phyloP scores from a whole-genome alignment of 2,329 filamentous ascomycete genomes.

The Epichloe bromicola region DNA sequence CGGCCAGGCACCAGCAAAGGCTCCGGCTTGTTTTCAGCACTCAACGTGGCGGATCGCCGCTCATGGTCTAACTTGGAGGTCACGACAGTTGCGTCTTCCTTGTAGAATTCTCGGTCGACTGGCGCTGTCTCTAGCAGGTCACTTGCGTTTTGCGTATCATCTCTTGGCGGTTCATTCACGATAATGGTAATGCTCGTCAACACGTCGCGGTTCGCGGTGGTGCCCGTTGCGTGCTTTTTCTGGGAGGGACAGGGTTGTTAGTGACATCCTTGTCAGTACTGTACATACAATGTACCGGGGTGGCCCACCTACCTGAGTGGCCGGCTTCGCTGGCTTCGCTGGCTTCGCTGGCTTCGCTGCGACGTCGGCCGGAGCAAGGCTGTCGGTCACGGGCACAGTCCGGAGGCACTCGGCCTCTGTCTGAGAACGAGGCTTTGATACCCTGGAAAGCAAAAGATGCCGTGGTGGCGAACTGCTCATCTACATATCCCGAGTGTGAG shows the following conservation, averaged over 20 bases:
- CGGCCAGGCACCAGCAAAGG: neutral
- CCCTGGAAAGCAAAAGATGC: neutral
- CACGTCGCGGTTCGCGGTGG: conserved; percentile 1
- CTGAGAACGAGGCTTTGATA: neutral
- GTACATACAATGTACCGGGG: neutral
- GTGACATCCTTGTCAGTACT: conserved; percentile 2
- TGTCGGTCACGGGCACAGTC: neutral
- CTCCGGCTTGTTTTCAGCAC: neutral
- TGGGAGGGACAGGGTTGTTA: neutral
- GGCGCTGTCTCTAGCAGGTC: conserved; percentile 2
- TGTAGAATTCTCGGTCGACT: neutral
- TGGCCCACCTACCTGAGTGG: conserved; percentile 2
- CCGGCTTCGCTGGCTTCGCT: neutral
- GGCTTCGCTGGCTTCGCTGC: neutral
- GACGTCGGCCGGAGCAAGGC: neutral
- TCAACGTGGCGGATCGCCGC: conserved; percentile 1
- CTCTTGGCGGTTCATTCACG: neutral
- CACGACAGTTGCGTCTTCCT: neutral
- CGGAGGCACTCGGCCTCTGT: neutral
- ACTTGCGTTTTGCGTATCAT: conserved; percentile 1
- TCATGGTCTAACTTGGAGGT: conserved; percentile 7
- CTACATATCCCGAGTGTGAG: neutral
- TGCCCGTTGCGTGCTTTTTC: conserved; percentile 5
- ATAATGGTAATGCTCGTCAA: neutral
- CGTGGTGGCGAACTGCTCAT: conserved; percentile 2